Percentiles rank a stretch among this genome's conserved stretches.
Evolutionary conservation across 306 rosid species (phyloP).

Genomic region (Mimosa pudica): DNA sequence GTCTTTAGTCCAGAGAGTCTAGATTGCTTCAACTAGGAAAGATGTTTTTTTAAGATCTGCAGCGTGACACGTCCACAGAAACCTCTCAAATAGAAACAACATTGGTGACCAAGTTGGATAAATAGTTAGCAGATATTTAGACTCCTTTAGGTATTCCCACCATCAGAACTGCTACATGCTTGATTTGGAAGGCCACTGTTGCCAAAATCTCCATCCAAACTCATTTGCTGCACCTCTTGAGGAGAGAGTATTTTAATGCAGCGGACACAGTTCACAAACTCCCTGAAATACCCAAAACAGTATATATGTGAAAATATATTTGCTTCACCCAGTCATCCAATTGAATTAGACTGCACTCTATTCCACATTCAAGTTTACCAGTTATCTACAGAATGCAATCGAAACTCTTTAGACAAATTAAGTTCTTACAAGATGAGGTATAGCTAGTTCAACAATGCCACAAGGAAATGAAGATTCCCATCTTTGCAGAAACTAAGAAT

Average conservation of each 20-base stretch:
- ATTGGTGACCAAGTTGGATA: conserved; percentile 36
- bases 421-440: not conserved
- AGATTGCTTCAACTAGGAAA: conserved; percentile 35
- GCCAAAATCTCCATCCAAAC: conserved; percentile 88
- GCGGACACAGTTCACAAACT: conserved; percentile 90
- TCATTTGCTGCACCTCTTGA: conserved; percentile 94
- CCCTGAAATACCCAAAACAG: conserved; percentile 56
- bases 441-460: not conserved
- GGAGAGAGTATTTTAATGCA: conserved; percentile 94
- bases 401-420: not conserved
- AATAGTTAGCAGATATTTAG: conserved; percentile 41
- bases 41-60: conserved; percentile 20
- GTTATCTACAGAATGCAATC: not conserved
- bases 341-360: not conserved
- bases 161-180: conserved; percentile 95
- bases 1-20: not conserved
- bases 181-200: conserved; percentile 75
- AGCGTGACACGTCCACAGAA: conserved; percentile 28
- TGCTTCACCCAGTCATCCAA: not conserved
- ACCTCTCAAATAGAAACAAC: conserved; percentile 13
- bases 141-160: conserved; percentile 65
- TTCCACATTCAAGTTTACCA: not conserved
- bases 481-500: not conserved
- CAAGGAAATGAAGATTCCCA: not conserved
- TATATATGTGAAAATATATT: conserved; percentile 9